Conservation (phyloP, 2,329 filamentous ascomycete genomes). For the Phialophora verrucosa region DNA sequence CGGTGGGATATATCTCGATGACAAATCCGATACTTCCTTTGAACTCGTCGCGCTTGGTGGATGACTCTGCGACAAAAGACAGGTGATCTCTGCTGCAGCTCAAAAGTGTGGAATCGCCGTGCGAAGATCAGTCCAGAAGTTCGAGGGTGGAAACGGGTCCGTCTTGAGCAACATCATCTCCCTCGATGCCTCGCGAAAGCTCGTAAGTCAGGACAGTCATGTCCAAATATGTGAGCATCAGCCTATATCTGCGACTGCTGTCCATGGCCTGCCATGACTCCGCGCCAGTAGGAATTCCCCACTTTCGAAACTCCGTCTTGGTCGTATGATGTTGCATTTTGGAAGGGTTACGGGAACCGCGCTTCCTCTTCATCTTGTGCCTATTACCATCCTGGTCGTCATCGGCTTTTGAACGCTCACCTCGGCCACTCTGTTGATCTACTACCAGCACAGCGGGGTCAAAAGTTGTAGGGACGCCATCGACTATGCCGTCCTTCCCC, state of each 20-base stretch:
- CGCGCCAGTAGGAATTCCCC: conserved; percentile 32
- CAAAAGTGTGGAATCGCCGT: background rate
- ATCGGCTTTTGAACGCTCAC: background rate
- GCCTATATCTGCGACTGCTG: conserved; percentile 53
- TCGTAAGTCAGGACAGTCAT: conserved; percentile 66
- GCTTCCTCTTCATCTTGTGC: conserved; percentile 24
- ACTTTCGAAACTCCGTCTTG: conserved; percentile 26
- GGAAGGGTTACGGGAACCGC: conserved; percentile 7
- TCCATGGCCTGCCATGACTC: conserved; percentile 49
- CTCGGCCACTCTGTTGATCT: background rate
- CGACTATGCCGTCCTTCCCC: conserved; percentile 30
- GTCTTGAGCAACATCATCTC: conserved; percentile 29
- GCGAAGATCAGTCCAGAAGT: conserved; percentile 24
- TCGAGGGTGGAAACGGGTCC: conserved; percentile 27
- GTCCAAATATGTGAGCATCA: conserved; percentile 64
- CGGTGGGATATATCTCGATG: too few species aligned
- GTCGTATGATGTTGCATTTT: background rate
- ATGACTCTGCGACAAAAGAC: background rate
- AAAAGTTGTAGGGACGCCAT: conserved; percentile 37
- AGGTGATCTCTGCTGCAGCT: background rate
- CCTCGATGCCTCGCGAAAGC: conserved; percentile 47
- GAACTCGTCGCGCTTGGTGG: too few species aligned
- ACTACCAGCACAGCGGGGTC: conserved; percentile 32
- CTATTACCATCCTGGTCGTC: background rate
- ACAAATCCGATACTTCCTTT: too few species aligned